These are phyloP conservation scores for Pezicula neosporulosa DNA, from an alignment of 2,329 filamentous ascomycete genomes.

Conservation along the genomic window DNA sequence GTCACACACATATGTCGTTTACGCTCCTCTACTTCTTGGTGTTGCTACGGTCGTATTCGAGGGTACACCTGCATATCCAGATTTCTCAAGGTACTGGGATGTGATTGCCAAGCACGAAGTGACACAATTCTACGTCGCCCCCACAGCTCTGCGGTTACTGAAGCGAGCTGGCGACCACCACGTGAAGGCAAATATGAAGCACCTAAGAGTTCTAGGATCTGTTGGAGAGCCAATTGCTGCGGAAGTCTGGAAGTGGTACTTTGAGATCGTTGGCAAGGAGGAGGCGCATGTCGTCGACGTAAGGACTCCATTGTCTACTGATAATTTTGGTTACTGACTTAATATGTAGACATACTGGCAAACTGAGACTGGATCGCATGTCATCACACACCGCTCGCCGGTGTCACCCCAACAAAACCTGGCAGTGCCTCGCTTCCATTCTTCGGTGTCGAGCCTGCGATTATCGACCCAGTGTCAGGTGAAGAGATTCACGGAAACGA, in stretches of 20 bases:
- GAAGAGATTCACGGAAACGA: constrained; percentile 93
- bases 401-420: constrained; percentile 93
- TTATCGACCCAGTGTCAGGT: constrained; percentile 94
- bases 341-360: constrained; percentile 90
- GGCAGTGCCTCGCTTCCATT: constrained; percentile 94
- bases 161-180: constrained; percentile 95
- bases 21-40: constrained; percentile 88
- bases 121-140: constrained; percentile 97
- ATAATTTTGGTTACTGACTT: constrained; percentile 14
- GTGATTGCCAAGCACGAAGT: constrained; percentile 94
- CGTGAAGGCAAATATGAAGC: constrained; percentile 85
- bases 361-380: constrained; percentile 96
- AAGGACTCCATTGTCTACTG: constrained; percentile 40
- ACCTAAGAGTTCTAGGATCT: constrained; percentile 85
- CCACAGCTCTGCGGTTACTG: constrained; percentile 85
- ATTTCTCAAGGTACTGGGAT: constrained; percentile 99
- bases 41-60: constrained; percentile 96
- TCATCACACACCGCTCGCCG: constrained; percentile 92
- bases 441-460: constrained; percentile 96
- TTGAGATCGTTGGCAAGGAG: constrained; percentile 89
- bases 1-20: constrained; percentile 98
- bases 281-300: constrained; percentile 93
- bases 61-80: constrained; percentile 93
- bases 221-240: constrained; percentile 97
- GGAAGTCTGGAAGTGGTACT: constrained; percentile 99